Evolutionary conservation across 352 stramenopile genomes (phyloP).

Genomic region (Globisporangium radiosum): DNA sequence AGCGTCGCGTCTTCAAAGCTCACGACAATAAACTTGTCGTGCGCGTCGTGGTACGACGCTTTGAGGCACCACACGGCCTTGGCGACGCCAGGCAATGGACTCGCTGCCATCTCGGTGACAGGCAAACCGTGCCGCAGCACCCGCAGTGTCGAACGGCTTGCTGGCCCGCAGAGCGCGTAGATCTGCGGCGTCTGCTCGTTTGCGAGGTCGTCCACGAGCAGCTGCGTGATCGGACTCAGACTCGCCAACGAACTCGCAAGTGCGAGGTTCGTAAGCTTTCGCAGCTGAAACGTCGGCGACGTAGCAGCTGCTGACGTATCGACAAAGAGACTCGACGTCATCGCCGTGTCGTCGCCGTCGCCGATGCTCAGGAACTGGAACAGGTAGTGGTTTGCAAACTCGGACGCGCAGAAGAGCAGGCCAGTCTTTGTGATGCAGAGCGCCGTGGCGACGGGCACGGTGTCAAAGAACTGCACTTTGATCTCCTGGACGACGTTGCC

Average conservation of each 20-base stretch:
- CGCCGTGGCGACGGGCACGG: conserved; percentile 88
- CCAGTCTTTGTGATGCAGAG: conserved; percentile 98
- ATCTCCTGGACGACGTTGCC: conserved; percentile 76
- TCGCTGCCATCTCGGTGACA: conserved; percentile 96
- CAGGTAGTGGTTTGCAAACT: conserved; percentile 98
- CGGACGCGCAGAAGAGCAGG: conserved; percentile 94
- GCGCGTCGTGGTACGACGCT: conserved; percentile 64
- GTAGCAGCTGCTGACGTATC: conserved; percentile 29
- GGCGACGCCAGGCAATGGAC: conserved; percentile 92
- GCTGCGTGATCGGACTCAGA: conserved; percentile 91
- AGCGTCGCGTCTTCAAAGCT: conserved; percentile 99
- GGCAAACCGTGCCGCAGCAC: conserved; percentile 94
- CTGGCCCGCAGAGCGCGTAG: conserved; percentile 93
- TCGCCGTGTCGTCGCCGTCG: conserved; percentile 83
- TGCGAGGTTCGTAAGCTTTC: conserved; percentile 86
- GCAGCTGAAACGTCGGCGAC: conserved; percentile 60
- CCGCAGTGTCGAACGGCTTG: conserved; percentile 91
- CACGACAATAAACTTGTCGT: conserved; percentile 97
- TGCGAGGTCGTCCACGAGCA: conserved; percentile 93
- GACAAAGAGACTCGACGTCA: conserved; percentile 65
- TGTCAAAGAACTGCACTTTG: conserved; percentile 96
- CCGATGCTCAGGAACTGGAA: conserved; percentile 98
- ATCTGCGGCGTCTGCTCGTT: conserved; percentile 96
- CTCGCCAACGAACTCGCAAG: conserved; percentile 77
- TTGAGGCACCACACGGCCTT: conserved; percentile 95